These are phyloP conservation scores for Steccherinum ochraceum DNA, from an alignment of 768 basidiomycete species.

Conservation along the genomic window DNA sequence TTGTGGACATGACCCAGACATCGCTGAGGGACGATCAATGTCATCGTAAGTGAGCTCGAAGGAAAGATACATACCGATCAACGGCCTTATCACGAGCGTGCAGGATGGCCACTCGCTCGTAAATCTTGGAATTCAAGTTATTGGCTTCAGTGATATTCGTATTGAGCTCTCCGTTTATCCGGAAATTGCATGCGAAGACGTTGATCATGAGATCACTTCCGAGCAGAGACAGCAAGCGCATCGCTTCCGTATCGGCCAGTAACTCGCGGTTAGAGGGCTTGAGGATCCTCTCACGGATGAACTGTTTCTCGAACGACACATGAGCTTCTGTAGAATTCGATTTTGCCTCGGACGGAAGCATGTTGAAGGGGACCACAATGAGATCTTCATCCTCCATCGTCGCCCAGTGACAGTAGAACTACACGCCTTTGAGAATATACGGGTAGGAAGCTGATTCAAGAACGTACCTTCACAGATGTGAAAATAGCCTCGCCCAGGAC, in stretches of 20 bases:
- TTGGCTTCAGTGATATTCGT: slow-evolving; percentile 36
- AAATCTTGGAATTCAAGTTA: slow-evolving; percentile 32
- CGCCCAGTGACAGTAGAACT: slow-evolving; percentile 30
- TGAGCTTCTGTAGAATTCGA: slow-evolving; percentile 2
- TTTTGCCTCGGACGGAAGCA: slow-evolving; percentile 26
- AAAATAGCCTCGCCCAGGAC: slow-evolving; percentile 34
- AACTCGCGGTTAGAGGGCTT: slow-evolving; percentile 24
- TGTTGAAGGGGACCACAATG: slow-evolving; percentile 35
- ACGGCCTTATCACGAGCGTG: slow-evolving; percentile 17
- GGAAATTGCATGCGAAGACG: slow-evolving; percentile 39
- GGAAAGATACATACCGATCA: slow-evolving; percentile 13
- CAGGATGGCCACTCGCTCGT: slow-evolving; percentile 31
- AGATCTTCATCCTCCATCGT: slow-evolving; percentile 30
- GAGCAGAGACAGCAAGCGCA: slow-evolving; percentile 20
- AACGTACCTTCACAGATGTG: slow-evolving; percentile 27
- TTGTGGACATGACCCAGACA: background rate
- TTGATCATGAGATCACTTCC: slow-evolving; percentile 41
- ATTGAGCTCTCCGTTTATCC: slow-evolving; percentile 26
- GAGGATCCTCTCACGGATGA: slow-evolving; percentile 30
- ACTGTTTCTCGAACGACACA: slow-evolving; percentile 21
- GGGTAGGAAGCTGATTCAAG: background rate
- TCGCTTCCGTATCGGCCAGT: slow-evolving; percentile 20
- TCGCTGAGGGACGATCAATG: no score
- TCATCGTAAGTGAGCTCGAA: slow-evolving; percentile 26
- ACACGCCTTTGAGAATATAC: background rate